Conservation (phyloP, 257 asterid genomes). For the Leptodermis oblonga region DNA sequence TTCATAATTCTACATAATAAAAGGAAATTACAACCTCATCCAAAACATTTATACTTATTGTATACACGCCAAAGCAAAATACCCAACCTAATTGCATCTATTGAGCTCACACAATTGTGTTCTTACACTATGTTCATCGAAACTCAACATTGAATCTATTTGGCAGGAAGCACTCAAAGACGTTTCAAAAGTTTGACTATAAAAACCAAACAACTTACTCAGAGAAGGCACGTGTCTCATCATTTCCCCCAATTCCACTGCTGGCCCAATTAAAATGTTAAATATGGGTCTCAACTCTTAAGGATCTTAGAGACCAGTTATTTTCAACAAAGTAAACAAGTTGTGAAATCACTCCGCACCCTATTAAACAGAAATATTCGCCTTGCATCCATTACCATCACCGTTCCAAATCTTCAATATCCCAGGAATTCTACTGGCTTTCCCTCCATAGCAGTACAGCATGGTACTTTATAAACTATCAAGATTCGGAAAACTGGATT, state of each 20-base stretch:
- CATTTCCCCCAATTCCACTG: not conserved
- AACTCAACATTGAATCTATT: not conserved
- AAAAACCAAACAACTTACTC: not conserved
- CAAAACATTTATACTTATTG: not conserved
- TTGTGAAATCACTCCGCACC: not conserved
- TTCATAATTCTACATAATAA: too few relatives aligned
- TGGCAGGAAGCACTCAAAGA: not conserved
- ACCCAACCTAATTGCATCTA: not conserved
- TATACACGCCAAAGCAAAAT: not conserved
- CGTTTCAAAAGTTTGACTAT: not conserved
- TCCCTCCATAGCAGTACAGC: not conserved
- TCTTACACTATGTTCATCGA: not conserved
- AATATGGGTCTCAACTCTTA: not conserved
- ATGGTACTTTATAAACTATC: not conserved
- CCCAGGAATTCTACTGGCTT: not conserved
- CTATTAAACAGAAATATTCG: not conserved
- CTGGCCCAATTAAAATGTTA: not conserved
- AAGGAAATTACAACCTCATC: not conserved
- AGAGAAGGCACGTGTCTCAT: not conserved
- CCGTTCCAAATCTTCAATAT: not conserved
- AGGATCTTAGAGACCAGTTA: not conserved
- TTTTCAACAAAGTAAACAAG: not conserved
- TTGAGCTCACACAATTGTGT: not conserved
- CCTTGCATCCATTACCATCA: not conserved
- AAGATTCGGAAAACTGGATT: not conserved